Base-by-base conservation (phyloP, 371 early-diverging fungal species). In the Circinella minor region DNA sequence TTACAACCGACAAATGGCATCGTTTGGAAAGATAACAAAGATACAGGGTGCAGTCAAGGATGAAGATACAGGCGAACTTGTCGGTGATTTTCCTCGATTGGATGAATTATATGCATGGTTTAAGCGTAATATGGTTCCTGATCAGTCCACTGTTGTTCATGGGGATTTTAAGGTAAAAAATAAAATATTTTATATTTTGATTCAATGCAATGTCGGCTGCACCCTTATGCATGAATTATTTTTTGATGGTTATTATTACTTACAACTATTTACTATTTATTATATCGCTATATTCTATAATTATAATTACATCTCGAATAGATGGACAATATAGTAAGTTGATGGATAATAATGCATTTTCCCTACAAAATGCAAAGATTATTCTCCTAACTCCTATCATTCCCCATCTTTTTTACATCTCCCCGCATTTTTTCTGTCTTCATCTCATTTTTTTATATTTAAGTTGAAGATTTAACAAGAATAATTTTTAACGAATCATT, bases 1-100 rank as follows among this genome's bases (percentile, higher is more conserved):
- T 78, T 97, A 95, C 79, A 76, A 79, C n/a, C 92, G 97, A 4
- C 96, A 96, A 78, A 86, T 95, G 73, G 78, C 79, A 20, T 90
- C 91, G 0, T 78, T 96, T 63, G 63, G 77, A n/a, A 89, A 87
- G 62, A 87, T 95, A 6, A 82, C 92, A 6, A 72, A 74, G 5
- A 81, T 85, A 0, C 96, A 97, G 77, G 93, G 89, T 0, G 81
- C 77, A 1, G 89, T 87, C 13, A 80, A 72, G 57, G 92, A 93
- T 71, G 67, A 79, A 7, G 77, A 86, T 18, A 75, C 79, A 7
- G 89, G 89, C 4, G 71, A 73, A 1, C 55, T 49, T 36, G 94
- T 94, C 0, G 94, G 93, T 4, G 78, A 79, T 39, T 77, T 96
- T 51, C 89, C 88, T 54, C 79, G 90, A 1, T 73, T 95, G 34